Conservation (phyloP, 2,329 filamentous ascomycete genomes). For the Colletotrichum orbiculare region DNA sequence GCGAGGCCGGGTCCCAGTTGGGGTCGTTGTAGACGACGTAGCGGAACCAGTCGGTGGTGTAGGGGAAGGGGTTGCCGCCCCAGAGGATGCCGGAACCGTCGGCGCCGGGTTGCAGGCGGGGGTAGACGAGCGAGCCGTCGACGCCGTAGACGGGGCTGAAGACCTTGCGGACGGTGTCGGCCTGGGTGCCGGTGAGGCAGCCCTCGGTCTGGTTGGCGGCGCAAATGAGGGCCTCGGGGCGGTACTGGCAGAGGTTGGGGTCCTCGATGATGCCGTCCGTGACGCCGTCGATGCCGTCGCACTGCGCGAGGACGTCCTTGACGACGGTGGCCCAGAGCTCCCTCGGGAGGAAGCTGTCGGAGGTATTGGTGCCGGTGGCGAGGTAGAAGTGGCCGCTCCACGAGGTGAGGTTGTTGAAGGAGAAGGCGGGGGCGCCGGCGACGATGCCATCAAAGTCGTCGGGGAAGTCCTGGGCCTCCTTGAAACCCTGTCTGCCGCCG, state of each 20-base stretch:
- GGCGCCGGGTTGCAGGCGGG: constrained; percentile 60
- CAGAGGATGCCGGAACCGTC: constrained; percentile 58
- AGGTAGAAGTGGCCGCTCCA: constrained; percentile 45
- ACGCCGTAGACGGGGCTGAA: constrained; percentile 44
- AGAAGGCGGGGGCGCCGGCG: constrained; percentile 53
- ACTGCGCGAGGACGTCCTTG: constrained; percentile 43
- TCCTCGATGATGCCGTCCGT: constrained; percentile 40
- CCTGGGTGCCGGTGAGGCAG: constrained; percentile 44
- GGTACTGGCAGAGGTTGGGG: constrained; percentile 45
- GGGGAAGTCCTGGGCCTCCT: constrained; percentile 58
- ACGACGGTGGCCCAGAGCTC: constrained; percentile 36
- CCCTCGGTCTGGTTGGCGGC: constrained; percentile 7
- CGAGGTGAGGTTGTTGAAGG: constrained; percentile 51
- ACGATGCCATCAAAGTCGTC: constrained; percentile 61
- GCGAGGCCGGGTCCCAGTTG: constrained; percentile 47
- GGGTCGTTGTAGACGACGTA: constrained; percentile 55
- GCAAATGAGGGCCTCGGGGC: constrained; percentile 55
- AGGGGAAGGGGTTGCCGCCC: constrained; percentile 43
- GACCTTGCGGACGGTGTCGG: constrained; percentile 48
- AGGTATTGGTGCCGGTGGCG: constrained; percentile 53
- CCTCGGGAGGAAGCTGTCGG: constrained; percentile 49
- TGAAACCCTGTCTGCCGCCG: constrained; percentile 62
- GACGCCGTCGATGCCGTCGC: constrained; percentile 41
- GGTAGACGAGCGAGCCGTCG: constrained; percentile 51
- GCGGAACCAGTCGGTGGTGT: constrained; percentile 47